Conservation (phyloP, 148 eudicot genomes). For the Nyssa sinensis region DNA sequence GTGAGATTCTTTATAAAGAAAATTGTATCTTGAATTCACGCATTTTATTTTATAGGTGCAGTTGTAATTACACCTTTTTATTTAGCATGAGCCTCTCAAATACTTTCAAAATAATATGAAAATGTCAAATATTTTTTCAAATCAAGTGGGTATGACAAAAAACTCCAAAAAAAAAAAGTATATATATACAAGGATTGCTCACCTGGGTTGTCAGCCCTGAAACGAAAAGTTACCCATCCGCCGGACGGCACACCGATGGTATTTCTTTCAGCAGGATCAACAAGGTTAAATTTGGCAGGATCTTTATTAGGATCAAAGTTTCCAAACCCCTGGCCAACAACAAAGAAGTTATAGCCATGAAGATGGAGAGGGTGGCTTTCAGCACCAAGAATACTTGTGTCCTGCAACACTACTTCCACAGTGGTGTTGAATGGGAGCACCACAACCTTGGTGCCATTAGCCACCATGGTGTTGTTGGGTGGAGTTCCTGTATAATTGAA, state of each 20-base stretch:
- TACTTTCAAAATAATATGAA: too few species aligned
- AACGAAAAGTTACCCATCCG: conserved; percentile 15
- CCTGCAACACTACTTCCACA: conserved; percentile 42
- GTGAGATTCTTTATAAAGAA: too few species aligned
- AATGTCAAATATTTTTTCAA: too few species aligned
- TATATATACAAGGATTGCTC: not conserved
- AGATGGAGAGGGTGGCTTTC: conserved; percentile 33
- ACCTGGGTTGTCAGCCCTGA: conserved; percentile 5
- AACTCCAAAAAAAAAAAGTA: too few species aligned
- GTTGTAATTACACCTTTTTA: too few species aligned
- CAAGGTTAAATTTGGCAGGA: conserved; percentile 13
- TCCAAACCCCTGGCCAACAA: conserved; percentile 21
- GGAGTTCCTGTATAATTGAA: conserved; percentile 49
- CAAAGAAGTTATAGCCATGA: conserved; percentile 27
- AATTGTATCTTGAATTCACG: too few species aligned
- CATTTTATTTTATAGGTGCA: too few species aligned
- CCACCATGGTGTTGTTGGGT: conserved; percentile 45
- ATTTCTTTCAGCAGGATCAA: conserved; percentile 10
- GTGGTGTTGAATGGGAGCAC: conserved; percentile 40
- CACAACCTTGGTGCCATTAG: conserved; percentile 35
- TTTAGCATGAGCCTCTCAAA: too few species aligned
- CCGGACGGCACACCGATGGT: conserved; percentile 16
- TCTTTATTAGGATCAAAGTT: conserved; percentile 19
- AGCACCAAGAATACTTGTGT: conserved; percentile 40
- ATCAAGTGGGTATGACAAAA: too few species aligned